A percentile compares a stretch with the other conserved stretches of the same genome.
Evolutionary conservation across 768 basidiomycete species (phyloP).

Genomic region (Amanita pallidorosea): DNA sequence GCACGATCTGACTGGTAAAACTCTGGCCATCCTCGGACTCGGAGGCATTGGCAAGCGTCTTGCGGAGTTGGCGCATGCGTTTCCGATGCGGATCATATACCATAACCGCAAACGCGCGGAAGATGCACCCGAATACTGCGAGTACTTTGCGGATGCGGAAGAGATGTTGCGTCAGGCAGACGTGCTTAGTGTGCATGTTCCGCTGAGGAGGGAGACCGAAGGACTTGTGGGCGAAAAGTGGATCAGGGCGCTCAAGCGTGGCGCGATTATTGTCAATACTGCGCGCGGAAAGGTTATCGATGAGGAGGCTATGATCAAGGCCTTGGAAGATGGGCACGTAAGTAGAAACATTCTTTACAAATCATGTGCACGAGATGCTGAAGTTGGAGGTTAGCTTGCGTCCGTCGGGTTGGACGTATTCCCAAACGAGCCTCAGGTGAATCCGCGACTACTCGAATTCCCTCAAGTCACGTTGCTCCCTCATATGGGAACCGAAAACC

Average conservation of each 20-base stretch:
- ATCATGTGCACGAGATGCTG: not conserved
- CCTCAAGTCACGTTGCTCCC: conserved; percentile 80
- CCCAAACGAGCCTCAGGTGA: conserved; percentile 75
- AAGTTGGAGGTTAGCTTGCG: conserved; percentile 38
- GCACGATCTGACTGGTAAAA: conserved; percentile 58
- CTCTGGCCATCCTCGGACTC: conserved; percentile 64
- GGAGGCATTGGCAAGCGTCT: conserved; percentile 70
- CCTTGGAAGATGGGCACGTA: conserved; percentile 82
- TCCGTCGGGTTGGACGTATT: conserved; percentile 82
- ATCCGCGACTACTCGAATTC: conserved; percentile 71
- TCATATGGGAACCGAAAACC: conserved; percentile 86
- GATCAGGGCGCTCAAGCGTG: conserved; percentile 70
- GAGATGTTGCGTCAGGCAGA: conserved; percentile 65
- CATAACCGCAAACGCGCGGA: conserved; percentile 49
- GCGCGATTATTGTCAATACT: conserved; percentile 75
- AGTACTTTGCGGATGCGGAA: conserved; percentile 57
- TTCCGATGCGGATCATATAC: conserved; percentile 88
- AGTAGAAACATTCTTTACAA: conserved; percentile 18
- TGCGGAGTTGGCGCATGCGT: conserved; percentile 61
- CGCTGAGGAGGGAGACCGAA: conserved; percentile 63
- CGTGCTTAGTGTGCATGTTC: conserved; percentile 80
- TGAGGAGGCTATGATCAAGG: conserved; percentile 77
- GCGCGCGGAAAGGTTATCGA: conserved; percentile 88
- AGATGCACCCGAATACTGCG: conserved; percentile 60
- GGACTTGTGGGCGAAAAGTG: conserved; percentile 64